Evolutionary conservation across 805 yeast species (phyloP).

Genomic region (Candida montana): DNA sequence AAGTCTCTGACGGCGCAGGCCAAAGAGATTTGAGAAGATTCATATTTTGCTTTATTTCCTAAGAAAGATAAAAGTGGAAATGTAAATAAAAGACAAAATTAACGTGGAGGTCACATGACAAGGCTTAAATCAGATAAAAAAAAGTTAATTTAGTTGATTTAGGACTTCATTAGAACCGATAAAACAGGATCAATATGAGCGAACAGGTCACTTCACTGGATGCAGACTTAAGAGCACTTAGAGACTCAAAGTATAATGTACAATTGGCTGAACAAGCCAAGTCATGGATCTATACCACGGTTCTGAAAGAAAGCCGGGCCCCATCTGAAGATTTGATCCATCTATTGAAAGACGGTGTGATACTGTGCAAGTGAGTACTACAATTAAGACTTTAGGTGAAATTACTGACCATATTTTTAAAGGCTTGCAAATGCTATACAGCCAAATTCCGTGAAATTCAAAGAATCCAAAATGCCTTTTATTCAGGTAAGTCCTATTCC

Average conservation of each 20-base stretch:
- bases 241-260: constrained; percentile 46
- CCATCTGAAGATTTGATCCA: constrained; percentile 43
- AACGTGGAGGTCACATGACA: neutral
- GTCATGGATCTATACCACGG: constrained; percentile 45
- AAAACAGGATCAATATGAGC: neutral
- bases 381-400: no score
- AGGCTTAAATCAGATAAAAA: neutral
- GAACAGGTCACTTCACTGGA: constrained; percentile 51
- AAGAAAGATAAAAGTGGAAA: neutral
- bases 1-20: constrained; percentile 29
- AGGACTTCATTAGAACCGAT: no score
- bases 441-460: constrained; percentile 40
- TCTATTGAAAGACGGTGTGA: constrained; percentile 55
- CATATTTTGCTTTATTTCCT: constrained; percentile 11
- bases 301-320: constrained; percentile 27
- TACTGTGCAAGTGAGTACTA: constrained; percentile 23
- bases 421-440: constrained; percentile 35
- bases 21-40: constrained; percentile 26
- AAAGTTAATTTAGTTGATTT: no score
- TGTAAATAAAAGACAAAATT: neutral
- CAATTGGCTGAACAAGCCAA: constrained; percentile 37
- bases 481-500: constrained; percentile 2
- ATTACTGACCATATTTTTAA: neutral
- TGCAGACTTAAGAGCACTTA: constrained; percentile 48
- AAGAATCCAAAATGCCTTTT: constrained; percentile 53